Conservation (phyloP, 768 basidiomycete genomes). For the Boletales sp. region DNA sequence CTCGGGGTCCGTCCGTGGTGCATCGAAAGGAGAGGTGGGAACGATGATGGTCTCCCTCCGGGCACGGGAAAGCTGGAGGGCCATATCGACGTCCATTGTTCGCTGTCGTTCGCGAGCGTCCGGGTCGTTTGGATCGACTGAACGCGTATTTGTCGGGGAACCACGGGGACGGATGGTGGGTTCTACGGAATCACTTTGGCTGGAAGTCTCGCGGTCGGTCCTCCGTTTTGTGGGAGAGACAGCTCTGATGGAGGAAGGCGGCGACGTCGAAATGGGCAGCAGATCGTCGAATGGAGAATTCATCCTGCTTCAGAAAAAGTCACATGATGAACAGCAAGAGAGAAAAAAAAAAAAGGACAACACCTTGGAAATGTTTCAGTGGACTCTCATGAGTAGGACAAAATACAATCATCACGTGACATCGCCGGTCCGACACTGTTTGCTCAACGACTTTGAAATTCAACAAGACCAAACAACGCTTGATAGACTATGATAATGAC, state of each 20-base stretch:
- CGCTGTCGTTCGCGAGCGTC: slow-evolving; percentile 83
- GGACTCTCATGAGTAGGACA: too few species aligned
- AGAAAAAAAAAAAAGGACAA: neutral
- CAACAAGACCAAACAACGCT: slow-evolving; percentile 5
- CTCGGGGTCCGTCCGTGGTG: slow-evolving; percentile 29
- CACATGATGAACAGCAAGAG: too few species aligned
- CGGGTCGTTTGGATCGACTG: slow-evolving; percentile 67
- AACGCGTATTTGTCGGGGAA: slow-evolving; percentile 60
- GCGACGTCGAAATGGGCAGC: slow-evolving; percentile 36
- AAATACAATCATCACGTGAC: slow-evolving; percentile 5
- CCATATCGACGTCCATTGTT: slow-evolving; percentile 94
- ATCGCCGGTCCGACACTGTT: neutral
- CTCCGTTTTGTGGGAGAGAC: slow-evolving; percentile 41
- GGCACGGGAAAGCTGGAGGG: slow-evolving; percentile 71
- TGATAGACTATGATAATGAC: neutral
- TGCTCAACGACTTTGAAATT: slow-evolving; percentile 1
- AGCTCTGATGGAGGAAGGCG: slow-evolving; percentile 35
- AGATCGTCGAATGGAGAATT: slow-evolving; percentile 36
- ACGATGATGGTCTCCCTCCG: slow-evolving; percentile 56
- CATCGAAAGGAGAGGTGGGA: slow-evolving; percentile 34
- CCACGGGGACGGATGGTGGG: slow-evolving; percentile 41
- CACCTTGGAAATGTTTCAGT: slow-evolving; percentile 8
- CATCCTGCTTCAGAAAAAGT: slow-evolving; percentile 23
- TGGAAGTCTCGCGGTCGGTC: slow-evolving; percentile 29
- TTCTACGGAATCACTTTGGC: slow-evolving; percentile 41